A percentile compares a stretch with the other conserved stretches of the same genome.
These are phyloP conservation scores for Castanea sativa DNA, from an alignment of 306 rosid species.

Conservation along the genomic window DNA sequence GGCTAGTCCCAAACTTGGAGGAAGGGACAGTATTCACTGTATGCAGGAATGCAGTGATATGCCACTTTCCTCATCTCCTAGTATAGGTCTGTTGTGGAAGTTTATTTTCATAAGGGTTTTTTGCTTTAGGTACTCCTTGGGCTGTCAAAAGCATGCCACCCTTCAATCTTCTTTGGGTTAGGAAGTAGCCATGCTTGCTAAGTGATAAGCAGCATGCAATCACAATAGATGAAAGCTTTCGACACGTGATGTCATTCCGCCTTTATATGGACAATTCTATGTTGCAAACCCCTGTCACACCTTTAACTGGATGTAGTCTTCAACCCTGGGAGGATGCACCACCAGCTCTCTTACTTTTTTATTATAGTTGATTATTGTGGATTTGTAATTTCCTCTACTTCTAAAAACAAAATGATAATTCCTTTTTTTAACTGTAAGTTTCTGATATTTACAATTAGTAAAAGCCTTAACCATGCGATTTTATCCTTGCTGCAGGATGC, in stretches of 20 bases:
- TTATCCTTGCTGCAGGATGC: conserved; percentile 52
- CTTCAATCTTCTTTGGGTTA: not conserved
- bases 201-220: not conserved
- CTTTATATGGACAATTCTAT: not conserved
- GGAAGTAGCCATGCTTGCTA: not conserved
- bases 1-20: too few relatives aligned
- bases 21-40: too few relatives aligned
- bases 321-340: not conserved
- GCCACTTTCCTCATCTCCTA: not conserved
- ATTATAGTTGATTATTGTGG: not conserved
- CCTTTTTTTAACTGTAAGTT: not conserved
- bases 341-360: not conserved
- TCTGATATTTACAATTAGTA: not conserved
- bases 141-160: not conserved
- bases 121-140: not conserved
- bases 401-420: not conserved
- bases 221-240: not conserved
- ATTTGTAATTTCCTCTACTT: not conserved
- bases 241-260: not conserved
- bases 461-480: conserved; percentile 4
- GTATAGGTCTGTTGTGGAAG: not conserved
- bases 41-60: not conserved
- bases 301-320: not conserved
- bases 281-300: not conserved
- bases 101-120: not conserved